Evolutionary conservation across 2,329 filamentous ascomycete species (phyloP), one percentile per base, ranked within the genome.

Genomic region (Aspergillus udagawae): DNA sequence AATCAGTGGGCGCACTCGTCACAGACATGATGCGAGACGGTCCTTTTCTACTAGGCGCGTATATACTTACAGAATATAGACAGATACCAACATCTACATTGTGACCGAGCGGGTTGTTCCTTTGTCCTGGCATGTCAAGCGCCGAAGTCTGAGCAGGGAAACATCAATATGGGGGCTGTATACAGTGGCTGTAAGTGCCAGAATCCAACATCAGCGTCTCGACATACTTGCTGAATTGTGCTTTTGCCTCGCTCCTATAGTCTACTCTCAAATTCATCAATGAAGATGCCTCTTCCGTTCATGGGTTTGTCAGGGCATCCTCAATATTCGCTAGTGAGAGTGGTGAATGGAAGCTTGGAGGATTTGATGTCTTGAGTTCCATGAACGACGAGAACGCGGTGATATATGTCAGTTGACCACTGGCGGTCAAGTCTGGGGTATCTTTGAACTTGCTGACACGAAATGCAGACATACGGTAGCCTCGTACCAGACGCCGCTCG

Each of bases 251-350:
- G 14, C 32, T 41, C 52, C 23, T 49, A 10, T 63, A 92, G 86
- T 90, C 91, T 71, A 97, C 94, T 0, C 77, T 97, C 64, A 96
- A 94, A 68, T 99, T 99, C 70, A 91, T 99, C 73, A 99, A 99
- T 69, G 87, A 90, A 50, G 94, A 99, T 64, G 94, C 92, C 3
- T 83, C 88, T 2, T 97, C 92, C 0, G 89, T 99, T 52, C 94
- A 99, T 68, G 94, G 92, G 51, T 91, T 86, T 67, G 80, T 99
- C 53, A 87, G 90, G 60, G 89, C 90, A 21, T 89, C 90, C 0
- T 96, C 93, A 0, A 82, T 99, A 62, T 99, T 92, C 74, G 94
- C 91, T 3, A 92, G 91, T 59, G 93, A 97, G 71, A 97, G 94
- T 69, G 94, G 94, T 57, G 94, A 99, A 76, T 99, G 94, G 94